Conservation (phyloP, 2,329 filamentous ascomycete genomes). For the Dactylellina leptospora region DNA sequence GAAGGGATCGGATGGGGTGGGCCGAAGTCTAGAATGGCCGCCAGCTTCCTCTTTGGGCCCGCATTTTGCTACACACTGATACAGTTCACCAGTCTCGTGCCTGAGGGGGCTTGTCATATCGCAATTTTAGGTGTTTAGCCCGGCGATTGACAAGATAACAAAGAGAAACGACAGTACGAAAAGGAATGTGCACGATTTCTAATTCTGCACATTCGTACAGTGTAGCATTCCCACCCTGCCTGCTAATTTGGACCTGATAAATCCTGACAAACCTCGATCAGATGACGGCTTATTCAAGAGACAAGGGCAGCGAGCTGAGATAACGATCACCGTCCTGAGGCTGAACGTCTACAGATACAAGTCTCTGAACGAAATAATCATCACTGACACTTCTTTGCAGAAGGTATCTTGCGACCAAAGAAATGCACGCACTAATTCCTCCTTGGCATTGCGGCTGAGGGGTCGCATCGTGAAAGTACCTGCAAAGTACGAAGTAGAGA, state of each 20-base stretch:
- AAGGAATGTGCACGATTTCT: neutral
- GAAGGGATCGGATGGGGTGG: neutral
- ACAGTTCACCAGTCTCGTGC: neutral
- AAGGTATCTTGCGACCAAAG: neutral
- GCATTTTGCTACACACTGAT: neutral
- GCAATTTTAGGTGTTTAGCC: slow-evolving; percentile 9
- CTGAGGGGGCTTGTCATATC: neutral
- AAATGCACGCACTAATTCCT: neutral
- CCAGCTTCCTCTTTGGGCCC: slow-evolving; percentile 32
- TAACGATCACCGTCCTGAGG: neutral
- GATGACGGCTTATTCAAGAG: slow-evolving; percentile 13
- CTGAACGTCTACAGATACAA: neutral
- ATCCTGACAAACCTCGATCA: neutral
- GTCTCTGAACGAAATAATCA: neutral
- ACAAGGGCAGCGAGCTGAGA: slow-evolving; percentile 4
- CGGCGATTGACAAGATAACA: slow-evolving; percentile 18
- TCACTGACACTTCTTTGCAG: neutral
- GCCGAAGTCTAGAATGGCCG: neutral
- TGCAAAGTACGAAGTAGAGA: slow-evolving; percentile 7
- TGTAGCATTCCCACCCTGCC: slow-evolving; percentile 18
- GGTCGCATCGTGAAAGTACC: slow-evolving; percentile 28
- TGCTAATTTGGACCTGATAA: slow-evolving; percentile 1
- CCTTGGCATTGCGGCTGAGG: slow-evolving; percentile 50
- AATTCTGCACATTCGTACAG: slow-evolving; percentile 7
- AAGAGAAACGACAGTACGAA: neutral